phyloP scores from a whole-genome alignment of 768 basidiomycete genomes.

The Tylopilus sp. region DNA sequence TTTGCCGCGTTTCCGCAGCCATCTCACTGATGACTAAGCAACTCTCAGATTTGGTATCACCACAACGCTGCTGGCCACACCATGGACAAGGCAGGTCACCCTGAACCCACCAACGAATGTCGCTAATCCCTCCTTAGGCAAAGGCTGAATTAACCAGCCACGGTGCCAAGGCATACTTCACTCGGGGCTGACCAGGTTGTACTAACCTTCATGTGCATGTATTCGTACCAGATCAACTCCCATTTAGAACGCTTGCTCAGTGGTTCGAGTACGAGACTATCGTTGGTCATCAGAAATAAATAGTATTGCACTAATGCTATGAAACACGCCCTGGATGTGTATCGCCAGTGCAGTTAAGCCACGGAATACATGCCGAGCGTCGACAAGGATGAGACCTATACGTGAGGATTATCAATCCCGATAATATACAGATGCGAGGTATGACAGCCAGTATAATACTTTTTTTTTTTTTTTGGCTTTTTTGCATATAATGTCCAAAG shows the following conservation, averaged over 20 bases:
- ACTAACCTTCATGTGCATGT: constrained; percentile 16
- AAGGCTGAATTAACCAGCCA: constrained; percentile 79
- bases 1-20: constrained; percentile 32
- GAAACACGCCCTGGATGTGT: constrained; percentile 1
- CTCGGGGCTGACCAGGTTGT: constrained; percentile 54
- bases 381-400: constrained; percentile 34
- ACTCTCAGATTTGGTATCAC: constrained; percentile 65
- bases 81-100: constrained; percentile 67
- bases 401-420: constrained; percentile 83
- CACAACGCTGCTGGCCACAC: constrained; percentile 83
- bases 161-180: constrained; percentile 87
- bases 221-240: constrained; percentile 13
- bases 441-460: constrained; percentile 24
- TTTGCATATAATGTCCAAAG: constrained; percentile 21
- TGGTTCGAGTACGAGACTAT: constrained; percentile 2
- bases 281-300: constrained; percentile 7
- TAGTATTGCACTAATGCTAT: constrained; percentile 14
- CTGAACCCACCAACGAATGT: background rate
- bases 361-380: constrained; percentile 5
- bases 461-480: constrained; percentile 22
- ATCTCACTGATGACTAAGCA: constrained; percentile 3
- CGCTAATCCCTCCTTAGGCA: constrained; percentile 47
- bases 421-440: constrained; percentile 22
- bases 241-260: constrained; percentile 1
- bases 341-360: background rate